Evolutionary conservation across 306 rosid genomes (phyloP).

Genomic region (Inga oerstediana): DNA sequence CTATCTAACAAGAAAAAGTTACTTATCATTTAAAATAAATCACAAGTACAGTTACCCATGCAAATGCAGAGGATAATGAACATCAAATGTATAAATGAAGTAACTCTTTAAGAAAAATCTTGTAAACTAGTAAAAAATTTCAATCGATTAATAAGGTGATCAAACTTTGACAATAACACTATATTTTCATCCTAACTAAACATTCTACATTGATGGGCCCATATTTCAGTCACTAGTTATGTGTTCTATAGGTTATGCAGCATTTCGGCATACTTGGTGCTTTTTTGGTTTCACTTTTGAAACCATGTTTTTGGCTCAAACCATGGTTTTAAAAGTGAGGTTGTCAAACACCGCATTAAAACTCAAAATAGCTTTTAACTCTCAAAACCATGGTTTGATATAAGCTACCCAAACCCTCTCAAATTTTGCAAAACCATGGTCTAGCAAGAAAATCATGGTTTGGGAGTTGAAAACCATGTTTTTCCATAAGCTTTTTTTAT

Average conservation of each 20-base stretch:
- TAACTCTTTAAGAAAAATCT: background rate
- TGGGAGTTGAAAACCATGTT: no score
- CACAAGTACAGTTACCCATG: constrained; percentile 6
- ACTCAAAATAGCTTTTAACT: no score
- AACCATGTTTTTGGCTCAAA: no score
- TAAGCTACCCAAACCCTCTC: no score
- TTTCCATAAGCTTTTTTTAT: no score
- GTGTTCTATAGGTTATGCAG: background rate
- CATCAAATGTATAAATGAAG: constrained; percentile 6
- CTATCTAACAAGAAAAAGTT: constrained; percentile 47
- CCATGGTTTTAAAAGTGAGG: no score
- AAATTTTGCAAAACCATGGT: no score
- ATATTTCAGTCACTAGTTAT: background rate
- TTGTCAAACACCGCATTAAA: no score
- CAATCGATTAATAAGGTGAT: constrained; percentile 1
- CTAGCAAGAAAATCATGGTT: no score
- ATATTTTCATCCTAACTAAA: background rate
- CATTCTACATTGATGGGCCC: background rate
- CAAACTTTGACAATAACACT: background rate
- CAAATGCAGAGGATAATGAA: constrained; percentile 28
- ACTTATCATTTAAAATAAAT: background rate
- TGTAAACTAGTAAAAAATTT: background rate
- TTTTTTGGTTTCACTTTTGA: no score
- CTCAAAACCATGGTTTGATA: no score
- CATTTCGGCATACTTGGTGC: background rate